Percentiles rank a stretch among this genome's conserved stretches.
Evolutionary conservation across 192 early-diverging fungal genomes (phyloP).

Genomic region (Entrophospora sp.): DNA sequence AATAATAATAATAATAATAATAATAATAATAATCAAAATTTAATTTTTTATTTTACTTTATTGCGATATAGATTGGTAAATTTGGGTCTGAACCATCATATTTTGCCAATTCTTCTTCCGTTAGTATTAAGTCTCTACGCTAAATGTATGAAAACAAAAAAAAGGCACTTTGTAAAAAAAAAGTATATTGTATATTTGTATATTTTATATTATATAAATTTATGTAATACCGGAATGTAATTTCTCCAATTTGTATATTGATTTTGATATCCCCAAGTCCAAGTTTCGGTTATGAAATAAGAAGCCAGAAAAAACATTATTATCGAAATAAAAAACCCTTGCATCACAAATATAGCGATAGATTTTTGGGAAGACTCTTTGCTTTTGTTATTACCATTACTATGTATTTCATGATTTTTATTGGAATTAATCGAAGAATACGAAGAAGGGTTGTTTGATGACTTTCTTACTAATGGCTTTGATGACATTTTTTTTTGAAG

Average conservation of each 20-base stretch:
- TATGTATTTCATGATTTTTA: too few relatives aligned
- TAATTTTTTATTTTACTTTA: slow-evolving; percentile 61
- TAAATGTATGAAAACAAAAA: not conserved
- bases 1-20: not conserved
- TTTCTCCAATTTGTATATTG: slow-evolving; percentile 63
- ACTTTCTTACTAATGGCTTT: too few relatives aligned
- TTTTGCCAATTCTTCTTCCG: slow-evolving; percentile 62
- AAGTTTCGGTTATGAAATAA: slow-evolving; percentile 66
- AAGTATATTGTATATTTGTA: not conserved
- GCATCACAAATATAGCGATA: too few relatives aligned
- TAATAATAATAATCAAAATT: not conserved
- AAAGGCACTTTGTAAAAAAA: not conserved
- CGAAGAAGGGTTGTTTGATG: too few relatives aligned
- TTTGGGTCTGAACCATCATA: slow-evolving; percentile 81
- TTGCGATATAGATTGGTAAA: slow-evolving; percentile 82
- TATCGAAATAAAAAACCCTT: slow-evolving; percentile 19
- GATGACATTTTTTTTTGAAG: too few relatives aligned
- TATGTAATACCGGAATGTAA: slow-evolving; percentile 63
- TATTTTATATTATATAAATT: not conserved
- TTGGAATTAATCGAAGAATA: too few relatives aligned
- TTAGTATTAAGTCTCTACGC: slow-evolving; percentile 50
- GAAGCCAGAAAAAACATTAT: slow-evolving; percentile 46
- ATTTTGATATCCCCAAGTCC: slow-evolving; percentile 64
- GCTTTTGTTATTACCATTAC: too few relatives aligned
- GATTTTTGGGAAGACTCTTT: too few relatives aligned